These are phyloP conservation scores for Claviceps quebecensis DNA, from an alignment of 2,329 filamentous ascomycete species.

Conservation along the genomic window DNA sequence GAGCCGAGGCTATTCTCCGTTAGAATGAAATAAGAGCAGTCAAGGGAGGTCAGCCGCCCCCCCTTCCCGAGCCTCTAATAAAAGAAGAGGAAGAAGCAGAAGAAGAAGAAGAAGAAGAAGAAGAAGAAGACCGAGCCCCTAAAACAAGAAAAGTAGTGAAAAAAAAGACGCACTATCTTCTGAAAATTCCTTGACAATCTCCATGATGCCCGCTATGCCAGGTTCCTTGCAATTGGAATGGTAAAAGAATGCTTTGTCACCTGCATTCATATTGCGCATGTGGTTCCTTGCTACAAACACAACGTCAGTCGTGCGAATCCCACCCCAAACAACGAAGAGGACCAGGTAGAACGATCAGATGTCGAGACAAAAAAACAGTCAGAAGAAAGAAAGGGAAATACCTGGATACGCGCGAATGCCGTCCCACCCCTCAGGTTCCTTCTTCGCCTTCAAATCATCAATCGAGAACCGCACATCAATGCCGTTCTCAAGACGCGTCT, in stretches of 20 bases:
- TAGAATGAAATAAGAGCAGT: background rate
- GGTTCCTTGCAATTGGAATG: constrained; percentile 87
- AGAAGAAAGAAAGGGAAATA: constrained; percentile 9
- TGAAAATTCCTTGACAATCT: constrained; percentile 72
- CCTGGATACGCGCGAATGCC: constrained; percentile 41
- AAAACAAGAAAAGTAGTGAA: background rate
- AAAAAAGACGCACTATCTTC: constrained; percentile 48
- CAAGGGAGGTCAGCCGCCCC: background rate
- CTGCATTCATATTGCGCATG: constrained; percentile 78
- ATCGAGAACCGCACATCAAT: constrained; percentile 89
- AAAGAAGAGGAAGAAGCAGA: too few relatives aligned
- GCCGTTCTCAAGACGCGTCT: constrained; percentile 73
- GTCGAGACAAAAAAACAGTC: background rate
- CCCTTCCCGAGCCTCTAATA: background rate
- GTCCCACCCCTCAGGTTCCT: constrained; percentile 78
- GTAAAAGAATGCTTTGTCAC: constrained; percentile 92
- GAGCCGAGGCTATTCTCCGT: constrained; percentile 16
- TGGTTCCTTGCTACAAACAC: constrained; percentile 60
- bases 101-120: background rate
- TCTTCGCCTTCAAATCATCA: constrained; percentile 64
- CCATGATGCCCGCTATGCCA: constrained; percentile 77
- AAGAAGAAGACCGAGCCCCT: background rate
- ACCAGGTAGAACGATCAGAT: too few relatives aligned
- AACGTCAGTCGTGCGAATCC: background rate
- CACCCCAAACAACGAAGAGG: too few relatives aligned